phyloP scores from a whole-genome alignment of 2,329 filamentous ascomycete species.

The Zopfia rhizophila region DNA sequence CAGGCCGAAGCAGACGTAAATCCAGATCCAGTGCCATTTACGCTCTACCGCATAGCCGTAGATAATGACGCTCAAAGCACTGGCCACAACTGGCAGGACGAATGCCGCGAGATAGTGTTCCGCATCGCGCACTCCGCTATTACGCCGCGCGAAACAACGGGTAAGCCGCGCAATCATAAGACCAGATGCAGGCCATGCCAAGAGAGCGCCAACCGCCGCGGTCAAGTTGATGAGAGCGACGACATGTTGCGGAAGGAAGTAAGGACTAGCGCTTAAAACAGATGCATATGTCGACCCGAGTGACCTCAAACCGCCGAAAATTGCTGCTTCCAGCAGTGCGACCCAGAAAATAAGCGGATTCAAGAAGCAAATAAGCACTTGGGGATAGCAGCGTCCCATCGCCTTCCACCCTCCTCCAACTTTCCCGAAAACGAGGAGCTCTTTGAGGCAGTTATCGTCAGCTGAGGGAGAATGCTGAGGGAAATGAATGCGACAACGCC shows the following conservation, averaged over 20 bases:
- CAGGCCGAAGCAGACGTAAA: constrained; percentile 2
- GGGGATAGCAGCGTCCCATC: background rate
- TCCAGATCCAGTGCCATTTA: background rate
- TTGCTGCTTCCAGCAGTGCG: background rate
- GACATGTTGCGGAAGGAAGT: too few relatives aligned
- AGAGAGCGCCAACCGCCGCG: constrained; percentile 29
- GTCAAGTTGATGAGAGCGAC: constrained; percentile 39
- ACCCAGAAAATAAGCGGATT: constrained; percentile 10
- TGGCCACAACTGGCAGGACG: constrained; percentile 3
- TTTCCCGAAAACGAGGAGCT: constrained; percentile 37
- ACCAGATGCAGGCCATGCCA: constrained; percentile 27
- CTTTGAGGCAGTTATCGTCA: constrained; percentile 27
- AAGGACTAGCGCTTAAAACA: background rate
- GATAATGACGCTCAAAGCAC: background rate
- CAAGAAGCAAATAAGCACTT: constrained; percentile 3
- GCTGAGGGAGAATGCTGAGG: constrained; percentile 28
- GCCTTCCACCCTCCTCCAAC: constrained; percentile 1
- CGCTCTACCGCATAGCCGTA: background rate
- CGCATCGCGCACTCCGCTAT: constrained; percentile 5
- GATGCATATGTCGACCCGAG: constrained; percentile 3
- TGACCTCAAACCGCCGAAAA: constrained; percentile 2
- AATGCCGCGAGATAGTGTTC: constrained; percentile 7
- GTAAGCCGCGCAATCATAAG: constrained; percentile 21
- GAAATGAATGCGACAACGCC: constrained; percentile 20
- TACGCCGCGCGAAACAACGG: constrained; percentile 4